These are phyloP conservation scores for Parachlorella kessleri DNA, from an alignment of 139 green algal genomes.

Conservation along the genomic window DNA sequence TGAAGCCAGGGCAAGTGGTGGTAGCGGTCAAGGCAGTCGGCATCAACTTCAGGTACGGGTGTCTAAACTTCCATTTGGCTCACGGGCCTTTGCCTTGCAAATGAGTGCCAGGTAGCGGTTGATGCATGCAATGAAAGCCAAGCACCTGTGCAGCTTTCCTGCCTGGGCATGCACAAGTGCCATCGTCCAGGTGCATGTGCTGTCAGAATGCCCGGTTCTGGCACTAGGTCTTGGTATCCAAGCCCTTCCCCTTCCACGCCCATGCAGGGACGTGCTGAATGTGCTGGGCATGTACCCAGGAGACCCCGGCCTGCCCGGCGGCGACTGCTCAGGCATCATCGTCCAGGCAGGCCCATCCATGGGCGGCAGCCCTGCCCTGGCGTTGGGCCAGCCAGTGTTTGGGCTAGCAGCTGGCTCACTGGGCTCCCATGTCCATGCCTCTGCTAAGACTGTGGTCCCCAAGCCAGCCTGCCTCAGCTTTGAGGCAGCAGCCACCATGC, in stretches of 20 bases:
- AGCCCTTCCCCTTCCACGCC: too few relatives aligned
- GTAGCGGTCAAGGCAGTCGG: conserved; percentile 50
- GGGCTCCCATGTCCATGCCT: conserved; percentile 66
- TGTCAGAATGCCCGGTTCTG: too few relatives aligned
- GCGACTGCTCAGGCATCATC: conserved; percentile 56
- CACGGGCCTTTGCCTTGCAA: too few relatives aligned
- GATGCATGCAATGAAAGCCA: background rate
- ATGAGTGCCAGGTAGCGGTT: too few relatives aligned
- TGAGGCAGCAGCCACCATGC: conserved; percentile 75
- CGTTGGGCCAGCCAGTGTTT: conserved; percentile 68
- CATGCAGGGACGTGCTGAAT: conserved; percentile 56
- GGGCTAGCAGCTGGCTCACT: conserved; percentile 73
- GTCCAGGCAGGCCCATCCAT: conserved; percentile 7
- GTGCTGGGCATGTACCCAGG: conserved; percentile 64
- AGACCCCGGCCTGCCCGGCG: conserved; percentile 46
- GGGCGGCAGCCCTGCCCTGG: background rate
- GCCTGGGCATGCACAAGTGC: too few relatives aligned
- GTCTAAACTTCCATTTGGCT: too few relatives aligned
- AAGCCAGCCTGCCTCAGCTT: conserved; percentile 56
- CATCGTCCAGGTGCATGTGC: too few relatives aligned
- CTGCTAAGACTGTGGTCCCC: conserved; percentile 58
- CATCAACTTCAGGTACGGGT: conserved; percentile 51
- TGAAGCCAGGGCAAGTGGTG: conserved; percentile 10
- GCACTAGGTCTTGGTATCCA: too few relatives aligned
- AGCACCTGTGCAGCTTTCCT: background rate